phyloP scores from a whole-genome alignment of 1,139 yeast species.

The Yamadazyma taylorii region DNA sequence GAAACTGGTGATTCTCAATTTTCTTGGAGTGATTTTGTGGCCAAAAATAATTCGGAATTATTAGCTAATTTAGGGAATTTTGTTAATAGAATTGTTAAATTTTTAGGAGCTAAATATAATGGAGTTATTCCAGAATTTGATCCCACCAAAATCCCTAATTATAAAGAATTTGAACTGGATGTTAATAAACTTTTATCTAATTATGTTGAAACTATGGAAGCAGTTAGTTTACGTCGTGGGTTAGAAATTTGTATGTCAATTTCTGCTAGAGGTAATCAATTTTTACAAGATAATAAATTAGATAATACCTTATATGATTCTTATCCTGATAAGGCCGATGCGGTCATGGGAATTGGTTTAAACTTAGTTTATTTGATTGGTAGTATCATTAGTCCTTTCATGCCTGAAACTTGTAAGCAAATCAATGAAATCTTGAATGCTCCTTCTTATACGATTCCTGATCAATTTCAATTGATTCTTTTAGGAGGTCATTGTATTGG shows the following conservation, averaged over 20 bases:
- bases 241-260: constrained; percentile 88
- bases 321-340: constrained; percentile 79
- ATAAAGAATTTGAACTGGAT: constrained; percentile 52
- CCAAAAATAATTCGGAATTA: constrained; percentile 89
- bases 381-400: constrained; percentile 79
- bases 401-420: constrained; percentile 77
- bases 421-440: constrained; percentile 81
- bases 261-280: constrained; percentile 90
- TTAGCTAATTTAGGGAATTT: constrained; percentile 96
- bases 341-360: constrained; percentile 89
- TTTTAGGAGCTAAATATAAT: constrained; percentile 85
- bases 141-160: constrained; percentile 47
- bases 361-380: constrained; percentile 83
- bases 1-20: constrained; percentile 95
- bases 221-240: constrained; percentile 81
- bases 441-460: constrained; percentile 76
- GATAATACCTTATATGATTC: constrained; percentile 83
- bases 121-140: constrained; percentile 79
- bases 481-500: constrained; percentile 85
- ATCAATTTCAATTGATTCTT: constrained; percentile 67
- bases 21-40: constrained; percentile 94
- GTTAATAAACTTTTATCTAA: constrained; percentile 58
- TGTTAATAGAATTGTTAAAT: constrained; percentile 90
- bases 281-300: constrained; percentile 91
- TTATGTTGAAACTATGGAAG: constrained; percentile 75